A percentile compares a stretch with the other conserved stretches of the same genome.
These are phyloP conservation scores for Salinomyces thailandicus DNA, from an alignment of 2,329 filamentous ascomycete species.

Conservation along the genomic window DNA sequence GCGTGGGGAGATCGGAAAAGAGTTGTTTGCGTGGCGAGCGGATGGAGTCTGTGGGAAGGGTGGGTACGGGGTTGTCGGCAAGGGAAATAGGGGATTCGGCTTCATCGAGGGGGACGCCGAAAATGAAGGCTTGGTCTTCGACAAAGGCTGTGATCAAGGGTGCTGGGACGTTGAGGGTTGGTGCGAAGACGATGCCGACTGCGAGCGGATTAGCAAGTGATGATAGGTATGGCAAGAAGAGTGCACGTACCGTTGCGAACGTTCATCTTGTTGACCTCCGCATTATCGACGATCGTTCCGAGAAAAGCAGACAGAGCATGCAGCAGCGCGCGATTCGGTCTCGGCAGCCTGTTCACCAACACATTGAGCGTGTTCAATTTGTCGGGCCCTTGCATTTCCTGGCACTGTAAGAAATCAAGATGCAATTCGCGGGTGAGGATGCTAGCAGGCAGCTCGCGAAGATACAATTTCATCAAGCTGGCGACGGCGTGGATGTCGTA, in stretches of 20 bases:
- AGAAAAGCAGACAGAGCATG: slow-evolving; percentile 80
- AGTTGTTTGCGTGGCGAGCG: slow-evolving; percentile 55
- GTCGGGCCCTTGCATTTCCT: slow-evolving; percentile 64
- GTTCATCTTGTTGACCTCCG: slow-evolving; percentile 93
- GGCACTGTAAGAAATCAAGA: slow-evolving; percentile 63
- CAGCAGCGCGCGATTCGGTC: slow-evolving; percentile 69
- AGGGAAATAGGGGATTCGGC: slow-evolving; percentile 31
- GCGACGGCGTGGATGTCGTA: slow-evolving; percentile 95
- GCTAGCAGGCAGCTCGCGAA: slow-evolving; percentile 82
- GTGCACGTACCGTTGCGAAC: slow-evolving; percentile 58
- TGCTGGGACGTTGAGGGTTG: slow-evolving; percentile 89
- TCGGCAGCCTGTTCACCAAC: slow-evolving; percentile 69
- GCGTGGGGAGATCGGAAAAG: slow-evolving; percentile 56
- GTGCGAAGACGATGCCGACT: slow-evolving; percentile 95
- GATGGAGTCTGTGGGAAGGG: slow-evolving; percentile 45
- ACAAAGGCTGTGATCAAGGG: slow-evolving; percentile 90
- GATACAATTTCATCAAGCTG: slow-evolving; percentile 83
- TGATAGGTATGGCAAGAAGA: slow-evolving; percentile 6
- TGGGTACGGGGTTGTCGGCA: slow-evolving; percentile 5
- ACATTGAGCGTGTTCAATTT: slow-evolving; percentile 68
- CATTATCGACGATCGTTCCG: slow-evolving; percentile 83
- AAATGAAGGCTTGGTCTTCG: slow-evolving; percentile 80
- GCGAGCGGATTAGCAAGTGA: too few relatives aligned
- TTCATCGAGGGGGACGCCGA: slow-evolving; percentile 57
- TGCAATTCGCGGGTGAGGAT: slow-evolving; percentile 87